A percentile compares a stretch with the other conserved stretches of the same genome.
These are phyloP conservation scores for Aspergillus tanneri DNA, from an alignment of 2,329 filamentous ascomycete species.

Conservation along the genomic window DNA sequence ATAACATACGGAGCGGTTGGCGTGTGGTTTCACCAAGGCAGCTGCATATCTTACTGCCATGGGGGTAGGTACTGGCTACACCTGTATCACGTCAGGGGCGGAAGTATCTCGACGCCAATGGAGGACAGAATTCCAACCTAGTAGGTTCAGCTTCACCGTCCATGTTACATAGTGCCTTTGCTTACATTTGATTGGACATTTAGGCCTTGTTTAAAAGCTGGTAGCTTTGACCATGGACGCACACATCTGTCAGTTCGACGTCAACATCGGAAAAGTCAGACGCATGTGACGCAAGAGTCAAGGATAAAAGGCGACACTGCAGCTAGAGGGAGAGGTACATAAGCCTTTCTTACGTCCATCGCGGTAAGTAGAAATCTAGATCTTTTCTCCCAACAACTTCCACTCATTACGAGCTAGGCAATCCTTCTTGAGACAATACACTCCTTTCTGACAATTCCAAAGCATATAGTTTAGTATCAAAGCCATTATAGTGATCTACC, in stretches of 20 bases:
- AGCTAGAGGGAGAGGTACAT: not conserved
- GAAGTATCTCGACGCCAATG: not conserved
- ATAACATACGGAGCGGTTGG: not conserved
- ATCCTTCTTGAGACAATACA: not conserved
- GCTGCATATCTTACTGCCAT: not conserved
- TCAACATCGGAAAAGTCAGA: not conserved
- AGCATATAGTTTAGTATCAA: not conserved
- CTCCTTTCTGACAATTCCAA: not conserved
- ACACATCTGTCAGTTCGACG: not conserved
- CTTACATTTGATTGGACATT: not conserved
- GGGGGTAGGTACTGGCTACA: not conserved
- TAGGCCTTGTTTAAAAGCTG: not conserved
- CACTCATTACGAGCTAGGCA: not conserved
- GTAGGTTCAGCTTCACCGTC: not conserved
- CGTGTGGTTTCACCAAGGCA: not conserved
- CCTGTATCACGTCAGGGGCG: not conserved
- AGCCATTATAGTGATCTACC: not conserved
- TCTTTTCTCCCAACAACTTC: not conserved
- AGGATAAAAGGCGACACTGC: not conserved
- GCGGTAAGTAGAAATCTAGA: not conserved
- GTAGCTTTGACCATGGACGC: not conserved
- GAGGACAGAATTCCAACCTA: not conserved
- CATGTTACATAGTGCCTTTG: not conserved
- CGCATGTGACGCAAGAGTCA: conserved; percentile 3
- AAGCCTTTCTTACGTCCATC: not conserved